Evolutionary conservation across 73 alveolate genomes (phyloP), one percentile per base, ranked within the genome.

Genomic region (Tetrahymena borealis): DNA sequence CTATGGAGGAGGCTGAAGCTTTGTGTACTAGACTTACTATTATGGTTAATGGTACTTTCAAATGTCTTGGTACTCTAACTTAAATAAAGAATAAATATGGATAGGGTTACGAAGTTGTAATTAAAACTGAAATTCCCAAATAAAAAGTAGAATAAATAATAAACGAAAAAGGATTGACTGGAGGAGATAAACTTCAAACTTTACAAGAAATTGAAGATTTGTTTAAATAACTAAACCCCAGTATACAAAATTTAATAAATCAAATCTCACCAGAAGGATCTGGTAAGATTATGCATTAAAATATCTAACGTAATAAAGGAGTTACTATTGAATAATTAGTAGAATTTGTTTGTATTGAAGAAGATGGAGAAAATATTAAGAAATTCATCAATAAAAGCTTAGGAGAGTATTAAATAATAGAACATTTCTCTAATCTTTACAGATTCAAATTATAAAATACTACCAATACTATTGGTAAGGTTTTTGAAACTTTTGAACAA

Each of bases 1-100:
- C 99, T 0, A 98, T 98, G 99, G 99, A 98, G 91, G 99, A 98
- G 95, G 99, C 99, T 33, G 99, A 98, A 93, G 98, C 99, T 13
- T 91, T 97, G 28, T 94, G 97, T 38, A 96, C 97, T 32, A 98
- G 97, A 85, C 97, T 98, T 96, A 99, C 99, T 12, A 98, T 98
- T 90, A 96, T 97, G 99, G 99, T 98, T 16, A 95, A 94, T 78
- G 99, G 99, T 2, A 94, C 96, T 91, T 96, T 98, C 91, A 96
- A 97, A 20, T 98, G 99, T 93, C 91, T 96, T 91, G 99, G 99
- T 0, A 91, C 99, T 18, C 96, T 98, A 2, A 94, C 97, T 93
- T 98, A 98, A 91, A 96, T 98, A 18, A 98, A 97, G 94, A 97
- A 96, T 95, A 97, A 96, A 91, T 98, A 94, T 94, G 99, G 99